phyloP scores from a whole-genome alignment of 75 land plant species.

The Selaginella tamariscina region DNA sequence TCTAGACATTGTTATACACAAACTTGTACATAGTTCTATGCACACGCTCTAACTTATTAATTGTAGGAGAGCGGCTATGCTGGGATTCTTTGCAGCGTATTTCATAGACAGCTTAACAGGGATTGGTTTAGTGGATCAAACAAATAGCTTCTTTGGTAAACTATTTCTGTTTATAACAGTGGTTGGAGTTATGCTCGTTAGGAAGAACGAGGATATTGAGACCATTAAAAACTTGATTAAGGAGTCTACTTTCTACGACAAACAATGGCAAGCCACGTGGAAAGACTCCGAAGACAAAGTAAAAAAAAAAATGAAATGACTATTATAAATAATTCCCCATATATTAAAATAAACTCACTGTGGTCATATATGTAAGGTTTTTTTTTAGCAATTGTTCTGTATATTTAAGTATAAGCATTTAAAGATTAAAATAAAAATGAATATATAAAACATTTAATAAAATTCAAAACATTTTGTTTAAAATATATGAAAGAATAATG shows the following conservation, averaged over 20 bases:
- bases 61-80: slow-evolving; percentile 98
- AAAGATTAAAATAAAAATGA: too few species aligned
- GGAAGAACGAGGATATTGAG: slow-evolving; percentile 78
- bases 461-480: too few species aligned
- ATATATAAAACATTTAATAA: too few species aligned
- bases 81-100: slow-evolving; percentile 90
- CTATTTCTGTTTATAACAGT: slow-evolving; percentile 66
- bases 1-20: too few species aligned
- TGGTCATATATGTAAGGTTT: too few species aligned
- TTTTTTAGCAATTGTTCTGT: too few species aligned
- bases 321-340: too few species aligned
- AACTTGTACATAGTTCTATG: too few species aligned
- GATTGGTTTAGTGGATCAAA: slow-evolving; percentile 85
- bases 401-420: too few species aligned
- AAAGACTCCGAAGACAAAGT: slow-evolving; percentile 41
- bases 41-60: too few species aligned
- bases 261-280: slow-evolving; percentile 99
- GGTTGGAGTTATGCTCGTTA: slow-evolving; percentile 53
- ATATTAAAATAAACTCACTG: too few species aligned
- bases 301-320: not conserved
- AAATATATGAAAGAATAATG: too few species aligned
- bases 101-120: slow-evolving; percentile 82
- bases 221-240: slow-evolving; percentile 49
- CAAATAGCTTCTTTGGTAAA: slow-evolving; percentile 84
- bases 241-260: slow-evolving; percentile 88